Base-by-base conservation (phyloP, 2,329 filamentous ascomycete genomes). In the Rutstroemia sydowiana region DNA sequence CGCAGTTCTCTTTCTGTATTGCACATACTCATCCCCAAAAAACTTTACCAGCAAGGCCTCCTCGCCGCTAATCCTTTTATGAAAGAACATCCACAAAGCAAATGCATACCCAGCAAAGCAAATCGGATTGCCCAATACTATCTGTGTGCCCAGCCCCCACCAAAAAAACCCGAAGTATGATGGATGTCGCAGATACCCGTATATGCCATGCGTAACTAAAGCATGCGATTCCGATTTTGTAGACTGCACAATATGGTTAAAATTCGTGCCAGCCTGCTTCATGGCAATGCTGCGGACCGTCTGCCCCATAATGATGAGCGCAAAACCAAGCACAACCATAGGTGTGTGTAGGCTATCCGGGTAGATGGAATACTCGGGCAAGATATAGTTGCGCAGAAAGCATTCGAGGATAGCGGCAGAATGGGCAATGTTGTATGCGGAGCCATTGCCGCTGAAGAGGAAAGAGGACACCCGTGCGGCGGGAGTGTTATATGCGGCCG, bases 161-260 rank as follows among this genome's bases (percentile, higher is more conserved):
- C 90, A 97, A 70, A 95, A 98, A 73, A 96, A 98, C 3, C 92
- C 93, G 72, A 97, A 96, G 70, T 98, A 98, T 54, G 86, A 87
- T 11, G 93, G 93, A 69, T 98, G 93, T 21, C 93, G 75, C 48
- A 95, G 72, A 41, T 78, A 68, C 7, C 73, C 72, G 68, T 97
- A 98, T 31, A 97, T 72, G 0, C 93, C 93, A 26, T 74, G 74
- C 0, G 86, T 95, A 2, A 98, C 87, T n/a, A 98, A 77, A 43
- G 75, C 75, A 68, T 98, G 93, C 1, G 80, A 81, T 7, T 69
- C 68, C 3, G 82, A 77, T 63, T 82, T 85, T 56, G 75, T 80
- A 57, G 79, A 81, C 69, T 93, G 88, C 8, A 96, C 83, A 31
- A 83, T 81, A 62, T 92, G 93, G 65, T 95, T 95, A 77, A 98